Evolutionary conservation across 768 basidiomycete genomes (phyloP), one percentile per base, ranked within the genome.

Genomic region (Tephrocybe sp.): DNA sequence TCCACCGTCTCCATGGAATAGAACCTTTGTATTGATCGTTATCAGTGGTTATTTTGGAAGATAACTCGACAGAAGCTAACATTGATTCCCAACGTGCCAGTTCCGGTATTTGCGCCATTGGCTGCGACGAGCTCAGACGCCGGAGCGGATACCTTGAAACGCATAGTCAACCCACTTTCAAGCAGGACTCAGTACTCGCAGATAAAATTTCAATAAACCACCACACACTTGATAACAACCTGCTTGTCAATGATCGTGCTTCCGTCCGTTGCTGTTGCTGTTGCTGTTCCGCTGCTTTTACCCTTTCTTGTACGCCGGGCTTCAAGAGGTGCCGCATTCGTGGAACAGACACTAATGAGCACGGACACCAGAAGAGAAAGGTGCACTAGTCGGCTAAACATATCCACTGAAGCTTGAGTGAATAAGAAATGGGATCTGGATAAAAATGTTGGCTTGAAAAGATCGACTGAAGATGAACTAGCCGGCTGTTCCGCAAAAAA

Each of bases 111-210:
- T 1, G 53, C 36, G 8, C 46, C 57, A 13, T 34, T 34, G 11
- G 46, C 56, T n/a, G 51, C 49, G 11, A 62, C 58, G 2, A 64
- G 49, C 52, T 61, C 63, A 5, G 51, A 48, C 22, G 56, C 49
- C 1, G 63, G 63, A 5, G 61, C 63, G 3, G 63, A 64, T 34
- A 64, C 57, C 43, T 62, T 62, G 55, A 61, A 64, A 36, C 63
- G 60, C 58, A 64, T 61, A 30, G 24, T 61, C 41, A 64, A 41
- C 29, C 63, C 63, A 45, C 61, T 62, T 21, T 3, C 13, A 29
- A 23, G 9, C 34, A 10, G 29, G 22, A 34, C 9, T 31, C 13
- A 29, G 34, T 48, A 31, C 36, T 13, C 24, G 22, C 16, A 9
- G 1, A 31, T 2, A 22, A 34, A 29, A 27, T 8, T 23, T 15